A percentile compares a stretch with the other conserved stretches of the same genome.
phyloP scores from a whole-genome alignment of 1,284 basidiomycete genomes.

The Apiotrichum laibachii region DNA sequence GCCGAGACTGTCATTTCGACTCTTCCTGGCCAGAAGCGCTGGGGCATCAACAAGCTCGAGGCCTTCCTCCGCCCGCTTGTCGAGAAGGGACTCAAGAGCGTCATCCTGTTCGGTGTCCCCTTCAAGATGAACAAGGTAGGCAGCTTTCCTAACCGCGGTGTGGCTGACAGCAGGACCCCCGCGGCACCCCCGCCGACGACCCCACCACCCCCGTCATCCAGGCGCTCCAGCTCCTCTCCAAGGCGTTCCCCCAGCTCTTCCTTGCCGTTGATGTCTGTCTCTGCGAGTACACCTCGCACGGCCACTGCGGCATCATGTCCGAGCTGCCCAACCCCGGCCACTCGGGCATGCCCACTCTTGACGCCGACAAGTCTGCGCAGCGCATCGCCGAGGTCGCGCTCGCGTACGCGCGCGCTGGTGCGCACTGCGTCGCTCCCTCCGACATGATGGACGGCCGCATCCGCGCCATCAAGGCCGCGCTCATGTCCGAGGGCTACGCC shows the following conservation, averaged over 20 bases:
- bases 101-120: conserved; percentile 97
- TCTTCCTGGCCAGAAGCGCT: conserved; percentile 82
- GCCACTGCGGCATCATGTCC: conserved; percentile 84
- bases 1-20: conserved; percentile 71
- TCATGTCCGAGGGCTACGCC: conserved; percentile 77
- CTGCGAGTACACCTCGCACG: conserved; percentile 99
- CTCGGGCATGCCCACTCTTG: conserved; percentile 44
- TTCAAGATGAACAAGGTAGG: conserved; percentile 77
- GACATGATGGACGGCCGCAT: conserved; percentile 99
- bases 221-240: conserved; percentile 73
- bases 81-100: conserved; percentile 81
- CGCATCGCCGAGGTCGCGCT: conserved; percentile 91
- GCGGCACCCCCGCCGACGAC: conserved; percentile 87
- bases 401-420: conserved; percentile 88
- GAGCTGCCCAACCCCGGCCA: conserved; percentile 41
- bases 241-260: conserved; percentile 76
- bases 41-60: conserved; percentile 92
- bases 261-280: conserved; percentile 95
- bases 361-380: conserved; percentile 70
- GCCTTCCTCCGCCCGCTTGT: conserved; percentile 83
- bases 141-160: conserved; percentile 17
- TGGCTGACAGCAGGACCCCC: conserved; percentile 61
- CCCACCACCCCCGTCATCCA: conserved; percentile 86
- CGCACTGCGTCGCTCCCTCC: conserved; percentile 95
- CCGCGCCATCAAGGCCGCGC: conserved; percentile 76